phyloP scores from a whole-genome alignment of 192 early-diverging fungal species.

The Coemansia sp. region DNA sequence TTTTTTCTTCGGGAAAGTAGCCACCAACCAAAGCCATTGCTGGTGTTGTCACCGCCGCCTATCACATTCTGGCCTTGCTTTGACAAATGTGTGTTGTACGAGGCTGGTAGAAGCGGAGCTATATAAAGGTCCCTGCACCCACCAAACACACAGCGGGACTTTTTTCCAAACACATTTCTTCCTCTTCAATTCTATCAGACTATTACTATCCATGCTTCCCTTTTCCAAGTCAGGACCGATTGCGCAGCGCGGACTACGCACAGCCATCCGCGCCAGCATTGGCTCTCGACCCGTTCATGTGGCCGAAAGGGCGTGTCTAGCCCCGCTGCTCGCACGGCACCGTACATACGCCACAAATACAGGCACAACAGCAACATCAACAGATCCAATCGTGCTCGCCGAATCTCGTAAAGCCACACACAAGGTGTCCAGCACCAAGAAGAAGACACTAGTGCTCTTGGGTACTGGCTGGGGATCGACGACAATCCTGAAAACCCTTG shows the following conservation, averaged over 20 bases:
- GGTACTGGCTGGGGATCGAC: conserved; percentile 66
- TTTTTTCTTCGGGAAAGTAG: background rate
- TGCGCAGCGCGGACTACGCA: background rate
- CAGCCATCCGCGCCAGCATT: background rate
- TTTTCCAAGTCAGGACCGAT: background rate
- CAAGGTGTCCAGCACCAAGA: background rate
- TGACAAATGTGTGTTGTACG: background rate
- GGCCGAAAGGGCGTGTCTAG: background rate
- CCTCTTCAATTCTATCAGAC: background rate
- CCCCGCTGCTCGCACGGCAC: background rate
- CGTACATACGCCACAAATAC: background rate
- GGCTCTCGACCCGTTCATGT: background rate
- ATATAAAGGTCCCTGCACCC: background rate
- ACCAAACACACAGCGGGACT: background rate
- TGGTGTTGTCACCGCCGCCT: background rate
- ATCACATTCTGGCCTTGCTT: background rate
- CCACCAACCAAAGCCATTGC: background rate
- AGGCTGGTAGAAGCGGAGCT: background rate
- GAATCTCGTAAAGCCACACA: background rate
- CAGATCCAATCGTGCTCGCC: background rate
- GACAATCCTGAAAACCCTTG: conserved; percentile 69
- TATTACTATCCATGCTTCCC: background rate
- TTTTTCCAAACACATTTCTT: background rate
- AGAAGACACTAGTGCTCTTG: conserved; percentile 53
- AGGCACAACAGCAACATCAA: background rate